Evolutionary conservation across 371 early-diverging fungal species (phyloP).

Genomic region (Mucor irregularis): DNA sequence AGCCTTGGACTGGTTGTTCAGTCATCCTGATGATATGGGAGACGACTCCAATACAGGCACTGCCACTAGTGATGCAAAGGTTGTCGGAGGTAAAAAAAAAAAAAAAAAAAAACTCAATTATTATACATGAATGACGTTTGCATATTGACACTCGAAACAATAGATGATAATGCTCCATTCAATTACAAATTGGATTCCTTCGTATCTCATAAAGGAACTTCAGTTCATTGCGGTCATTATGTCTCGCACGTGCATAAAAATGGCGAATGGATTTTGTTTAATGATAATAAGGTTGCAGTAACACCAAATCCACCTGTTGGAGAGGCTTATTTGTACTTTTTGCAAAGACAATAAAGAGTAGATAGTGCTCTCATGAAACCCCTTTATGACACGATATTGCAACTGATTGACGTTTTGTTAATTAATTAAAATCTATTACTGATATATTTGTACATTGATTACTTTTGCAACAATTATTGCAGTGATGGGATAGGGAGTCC

Average conservation of each 20-base stretch:
- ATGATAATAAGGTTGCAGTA: constrained; percentile 92
- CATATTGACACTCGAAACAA: too few species aligned
- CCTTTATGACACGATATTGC: too few species aligned
- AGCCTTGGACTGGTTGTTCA: constrained; percentile 95
- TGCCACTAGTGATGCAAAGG: neutral
- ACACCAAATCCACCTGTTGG: constrained; percentile 66
- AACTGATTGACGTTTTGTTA: too few species aligned
- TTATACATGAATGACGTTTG: too few species aligned
- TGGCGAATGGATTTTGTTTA: constrained; percentile 87
- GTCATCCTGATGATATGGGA: constrained; percentile 74
- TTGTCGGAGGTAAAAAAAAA: constrained; percentile 16
- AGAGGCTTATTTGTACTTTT: constrained; percentile 74
- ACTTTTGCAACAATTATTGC: neutral
- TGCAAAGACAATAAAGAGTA: constrained; percentile 42
- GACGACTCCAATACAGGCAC: constrained; percentile 14
- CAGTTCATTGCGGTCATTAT: constrained; percentile 96
- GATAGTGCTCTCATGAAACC: too few species aligned
- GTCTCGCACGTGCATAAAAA: constrained; percentile 81
- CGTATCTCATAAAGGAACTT: constrained; percentile 96
- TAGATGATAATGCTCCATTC: constrained; percentile 54
- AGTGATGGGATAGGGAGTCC: constrained; percentile 18
- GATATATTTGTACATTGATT: too few species aligned
- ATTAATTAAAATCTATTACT: too few species aligned
- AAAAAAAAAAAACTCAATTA: too few species aligned
- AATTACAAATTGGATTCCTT: constrained; percentile 78